Evolutionary conservation across 1,139 yeast species (phyloP), one percentile per base, ranked within the genome.

Genomic region (Geotrichum siamense): DNA sequence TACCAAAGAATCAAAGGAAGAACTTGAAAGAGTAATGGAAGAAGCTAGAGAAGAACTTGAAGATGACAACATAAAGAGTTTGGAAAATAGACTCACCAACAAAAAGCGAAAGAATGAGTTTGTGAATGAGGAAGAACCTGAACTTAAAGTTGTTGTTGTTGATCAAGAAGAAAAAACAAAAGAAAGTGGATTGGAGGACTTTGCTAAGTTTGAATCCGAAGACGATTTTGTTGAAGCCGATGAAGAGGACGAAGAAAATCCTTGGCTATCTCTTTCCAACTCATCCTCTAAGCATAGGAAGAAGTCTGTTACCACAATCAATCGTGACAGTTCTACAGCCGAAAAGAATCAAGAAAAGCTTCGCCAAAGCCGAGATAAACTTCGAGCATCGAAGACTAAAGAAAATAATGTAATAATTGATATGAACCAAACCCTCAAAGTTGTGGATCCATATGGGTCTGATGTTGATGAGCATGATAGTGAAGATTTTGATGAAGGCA

Each of bases 191-290:
- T 31, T 34, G 9, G 38, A 33, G 22, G 46, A 43, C 21, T 43
- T 43, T 29, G 46, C 46, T 1, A 26, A 13, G 30, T 43, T 43
- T 43, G 45, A 41, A 6, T 37, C 46, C n/a, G 46, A 43, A 22
- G 35, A 44, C 17, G 40, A 45, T 5, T 42, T 6, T 15, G 28
- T 42, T 13, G 22, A 26, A 12, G 26, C 29, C 5, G 41, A 38
- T 13, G 23, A 27, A 4, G 46, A 37, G 9, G 73, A 63, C 2
- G 74, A 66, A 19, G 55, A 63, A 2, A 87, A 87, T 55, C 94
- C 94, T 2, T 85, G 95, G 95, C 63, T 81, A 40, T 64, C 70
- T 5, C 59, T 56, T 12, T 70, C 63, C 30, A 65, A 65, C 5
- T 57, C 68, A 10, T 52, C 62, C 1, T 53, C 56, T n/a, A 57